Evolutionary conservation across 352 stramenopile genomes (phyloP).

Genomic region (Globisporangium cederbergense): DNA sequence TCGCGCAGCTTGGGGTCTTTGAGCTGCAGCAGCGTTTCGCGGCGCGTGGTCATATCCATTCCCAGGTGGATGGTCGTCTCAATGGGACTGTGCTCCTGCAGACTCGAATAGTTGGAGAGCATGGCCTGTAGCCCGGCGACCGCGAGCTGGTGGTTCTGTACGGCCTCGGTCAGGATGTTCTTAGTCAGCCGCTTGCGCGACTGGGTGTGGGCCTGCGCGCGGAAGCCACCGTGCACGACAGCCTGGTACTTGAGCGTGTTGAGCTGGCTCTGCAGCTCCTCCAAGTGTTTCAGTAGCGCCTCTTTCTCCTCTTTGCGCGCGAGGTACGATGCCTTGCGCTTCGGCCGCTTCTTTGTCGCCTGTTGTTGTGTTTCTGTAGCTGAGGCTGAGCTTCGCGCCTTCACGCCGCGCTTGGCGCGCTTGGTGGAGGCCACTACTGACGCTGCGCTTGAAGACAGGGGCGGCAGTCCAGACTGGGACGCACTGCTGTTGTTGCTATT

Average conservation of each 20-base stretch:
- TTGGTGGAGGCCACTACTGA: no score
- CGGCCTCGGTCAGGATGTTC: slow-evolving; percentile 3
- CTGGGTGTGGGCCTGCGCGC: slow-evolving; percentile 7
- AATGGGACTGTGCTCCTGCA: slow-evolving; percentile 30
- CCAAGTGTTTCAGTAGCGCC: slow-evolving; percentile 27
- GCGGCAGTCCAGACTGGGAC: no score
- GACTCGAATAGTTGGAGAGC: slow-evolving; percentile 18
- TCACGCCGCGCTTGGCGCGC: no score
- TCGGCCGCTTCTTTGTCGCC: slow-evolving; percentile 12
- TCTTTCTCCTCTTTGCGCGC: slow-evolving; percentile 32
- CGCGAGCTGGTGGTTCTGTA: slow-evolving; percentile 16
- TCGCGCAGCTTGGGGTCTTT: slow-evolving; percentile 27
- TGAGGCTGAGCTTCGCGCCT: no score
- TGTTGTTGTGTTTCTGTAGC: neutral
- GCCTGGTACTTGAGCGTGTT: slow-evolving; percentile 22
- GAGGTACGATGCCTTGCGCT: slow-evolving; percentile 12
- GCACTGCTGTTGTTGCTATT: no score
- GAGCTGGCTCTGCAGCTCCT: slow-evolving; percentile 25
- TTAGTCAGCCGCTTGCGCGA: slow-evolving; percentile 15
- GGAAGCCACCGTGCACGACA: slow-evolving; percentile 2
- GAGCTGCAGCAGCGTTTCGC: slow-evolving; percentile 26
- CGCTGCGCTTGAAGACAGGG: no score
- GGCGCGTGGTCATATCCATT: slow-evolving; percentile 25
- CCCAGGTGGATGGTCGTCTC: slow-evolving; percentile 46
- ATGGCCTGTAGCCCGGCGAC: slow-evolving; percentile 14